These are phyloP conservation scores for Globisporangium nagaii DNA, from an alignment of 352 stramenopile species.

Conservation along the genomic window DNA sequence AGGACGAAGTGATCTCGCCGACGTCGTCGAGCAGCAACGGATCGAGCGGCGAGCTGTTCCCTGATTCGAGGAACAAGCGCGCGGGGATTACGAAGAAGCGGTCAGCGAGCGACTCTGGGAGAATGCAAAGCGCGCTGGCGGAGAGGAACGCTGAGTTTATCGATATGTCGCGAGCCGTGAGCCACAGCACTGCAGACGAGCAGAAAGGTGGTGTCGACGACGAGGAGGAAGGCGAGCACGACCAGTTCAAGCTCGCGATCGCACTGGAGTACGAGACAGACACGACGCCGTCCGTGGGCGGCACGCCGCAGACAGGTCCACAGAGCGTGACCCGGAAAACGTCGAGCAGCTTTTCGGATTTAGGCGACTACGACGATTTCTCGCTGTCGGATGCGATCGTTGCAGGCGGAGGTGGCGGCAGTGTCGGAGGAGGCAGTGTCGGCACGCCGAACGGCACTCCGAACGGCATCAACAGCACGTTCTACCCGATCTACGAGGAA, in stretches of 20 bases:
- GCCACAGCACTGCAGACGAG: slow-evolving; percentile 18
- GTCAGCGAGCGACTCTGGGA: slow-evolving; percentile 9
- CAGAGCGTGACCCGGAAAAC: slow-evolving; percentile 66
- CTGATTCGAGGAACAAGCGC: background rate
- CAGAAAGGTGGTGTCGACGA: slow-evolving; percentile 19
- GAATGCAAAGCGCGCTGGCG: slow-evolving; percentile 20
- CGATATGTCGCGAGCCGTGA: background rate
- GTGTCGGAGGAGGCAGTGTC: slow-evolving; percentile 21
- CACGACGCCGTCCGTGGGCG: slow-evolving; percentile 23
- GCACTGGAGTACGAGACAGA: slow-evolving; percentile 65
- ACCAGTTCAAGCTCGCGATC: slow-evolving; percentile 50
- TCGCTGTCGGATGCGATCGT: slow-evolving; percentile 60
- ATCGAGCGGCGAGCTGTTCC: slow-evolving; percentile 25
- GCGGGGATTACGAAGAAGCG: slow-evolving; percentile 7
- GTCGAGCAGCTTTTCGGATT: slow-evolving; percentile 83
- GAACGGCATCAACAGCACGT: slow-evolving; percentile 37
- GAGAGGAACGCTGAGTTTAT: slow-evolving; percentile 10
- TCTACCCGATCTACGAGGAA: slow-evolving; percentile 80
- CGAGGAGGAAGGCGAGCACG: slow-evolving; percentile 21
- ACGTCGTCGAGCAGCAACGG: slow-evolving; percentile 59
- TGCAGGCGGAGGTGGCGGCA: slow-evolving; percentile 17
- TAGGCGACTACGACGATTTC: slow-evolving; percentile 84
- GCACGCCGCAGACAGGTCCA: slow-evolving; percentile 17
- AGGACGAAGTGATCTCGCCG: slow-evolving; percentile 29
- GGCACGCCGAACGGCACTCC: slow-evolving; percentile 20